Evolutionary conservation across 2,329 filamentous ascomycete genomes (phyloP), one percentile per base, ranked within the genome.

Genomic region (Herpomyces periplanetae): DNA sequence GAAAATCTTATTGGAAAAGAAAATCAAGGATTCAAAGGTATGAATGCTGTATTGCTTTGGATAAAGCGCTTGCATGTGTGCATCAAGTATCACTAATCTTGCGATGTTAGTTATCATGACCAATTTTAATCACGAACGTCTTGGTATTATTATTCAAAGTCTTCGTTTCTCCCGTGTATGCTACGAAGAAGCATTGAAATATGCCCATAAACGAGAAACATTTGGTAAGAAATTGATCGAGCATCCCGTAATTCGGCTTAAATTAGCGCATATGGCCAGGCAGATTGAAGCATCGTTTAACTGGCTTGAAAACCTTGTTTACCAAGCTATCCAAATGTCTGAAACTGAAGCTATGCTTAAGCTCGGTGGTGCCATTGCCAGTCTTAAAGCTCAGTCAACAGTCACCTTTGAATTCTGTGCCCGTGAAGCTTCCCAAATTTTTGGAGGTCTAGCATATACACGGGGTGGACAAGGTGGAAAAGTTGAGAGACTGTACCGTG

Each of bases 331-430:
- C 41, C 58, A 58, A 41, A 91, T 91, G 75, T 57, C 58, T 26
- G 71, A 91, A 38, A 71, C 62, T 19, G 69, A 91, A 44, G 75
- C 75, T 23, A 91, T 88, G 69, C 47, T 91, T 31, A 66, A 73
- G 30, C 63, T 96, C 4, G 80, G 80, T 17, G 80, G 80, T 13
- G 66, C 75, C 26, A 91, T 91, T 36, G 80, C 80, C 19, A 51
- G 64, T 13, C 51, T 91, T 32, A 96, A 96, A 46, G 80, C 80
- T 1, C 80, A 96, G 40, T 51, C 64, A 16, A 96, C 80, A 2
- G 53, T 68, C 2, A 88, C 73, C 0, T 96, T 91, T 31, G 80
- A 96, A 45, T 91, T 84, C 48, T 96, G 80, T 42, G 80, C 80
- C 13, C 54, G 75, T 24, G 80, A 96, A 44, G 80, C 80, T 8